phyloP scores from a whole-genome alignment of 768 basidiomycete genomes.

The Boletellus sp. region DNA sequence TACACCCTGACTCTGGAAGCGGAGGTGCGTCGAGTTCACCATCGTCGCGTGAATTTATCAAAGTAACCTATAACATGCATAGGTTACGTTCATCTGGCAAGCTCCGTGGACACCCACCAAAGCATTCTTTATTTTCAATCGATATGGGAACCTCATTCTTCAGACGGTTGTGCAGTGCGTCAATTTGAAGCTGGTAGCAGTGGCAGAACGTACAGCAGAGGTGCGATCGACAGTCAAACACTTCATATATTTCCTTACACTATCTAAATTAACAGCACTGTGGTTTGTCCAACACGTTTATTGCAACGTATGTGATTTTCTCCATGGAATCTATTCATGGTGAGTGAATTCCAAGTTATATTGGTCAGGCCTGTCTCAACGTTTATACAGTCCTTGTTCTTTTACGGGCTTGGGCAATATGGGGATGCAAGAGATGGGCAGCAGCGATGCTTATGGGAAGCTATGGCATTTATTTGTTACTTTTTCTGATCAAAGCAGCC shows the following conservation, averaged over 20 bases:
- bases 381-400: slow-evolving; percentile 11
- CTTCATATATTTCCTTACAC: no score
- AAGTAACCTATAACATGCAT: neutral
- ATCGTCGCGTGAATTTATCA: neutral
- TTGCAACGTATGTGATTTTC: neutral
- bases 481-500: neutral
- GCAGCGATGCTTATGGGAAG: neutral
- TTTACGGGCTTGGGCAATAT: slow-evolving; percentile 17
- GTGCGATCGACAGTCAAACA: neutral
- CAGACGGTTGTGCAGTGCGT: slow-evolving; percentile 8
- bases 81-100: slow-evolving; percentile 17
- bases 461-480: slow-evolving; percentile 8
- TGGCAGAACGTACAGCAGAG: neutral
- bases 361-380: neutral
- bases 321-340: slow-evolving; percentile 14
- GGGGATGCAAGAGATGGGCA: slow-evolving; percentile 7
- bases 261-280: slow-evolving; percentile 13
- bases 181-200: slow-evolving; percentile 2
- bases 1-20: slow-evolving; percentile 6
- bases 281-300: neutral
- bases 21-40: slow-evolving; percentile 10
- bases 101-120: slow-evolving; percentile 11
- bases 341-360: neutral
- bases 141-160: slow-evolving; percentile 16
- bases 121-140: slow-evolving; percentile 10